Percentiles rank a stretch among this genome's conserved stretches.
Conservation (phyloP, 192 early-diverging fungal species). For the Coemansia sp. region DNA sequence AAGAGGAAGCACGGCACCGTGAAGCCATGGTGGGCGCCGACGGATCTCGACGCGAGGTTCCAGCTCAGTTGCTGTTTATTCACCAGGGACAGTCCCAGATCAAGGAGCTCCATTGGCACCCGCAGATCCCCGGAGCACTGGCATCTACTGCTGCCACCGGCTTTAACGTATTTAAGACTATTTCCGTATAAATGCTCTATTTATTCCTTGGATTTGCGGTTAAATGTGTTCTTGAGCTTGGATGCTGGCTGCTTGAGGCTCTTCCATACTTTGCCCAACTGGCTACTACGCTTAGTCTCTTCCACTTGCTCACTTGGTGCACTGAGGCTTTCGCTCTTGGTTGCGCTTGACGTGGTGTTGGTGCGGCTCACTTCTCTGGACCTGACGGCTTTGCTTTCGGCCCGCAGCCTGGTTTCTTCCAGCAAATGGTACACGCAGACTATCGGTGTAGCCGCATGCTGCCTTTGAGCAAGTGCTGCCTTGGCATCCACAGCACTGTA, state of each 20-base stretch:
- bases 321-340: background rate
- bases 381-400: background rate
- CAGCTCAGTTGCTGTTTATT: conserved; percentile 91
- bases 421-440: conserved; percentile 50
- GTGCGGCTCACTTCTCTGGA: background rate
- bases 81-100: conserved; percentile 91
- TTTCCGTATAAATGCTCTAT: conserved; percentile 64
- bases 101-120: conserved; percentile 98
- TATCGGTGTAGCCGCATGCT: conserved; percentile 35
- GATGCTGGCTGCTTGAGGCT: conserved; percentile 2
- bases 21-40: conserved; percentile 54
- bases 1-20: conserved; percentile 69
- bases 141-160: conserved; percentile 82
- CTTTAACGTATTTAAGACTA: conserved; percentile 98
- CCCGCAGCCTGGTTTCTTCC: conserved; percentile 17
- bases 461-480: conserved; percentile 25
- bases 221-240: conserved; percentile 4
- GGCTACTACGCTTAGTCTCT: background rate
- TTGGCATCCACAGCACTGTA: conserved; percentile 19
- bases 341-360: background rate
- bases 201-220: background rate
- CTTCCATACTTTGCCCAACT: conserved; percentile 4
- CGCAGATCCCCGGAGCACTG: conserved; percentile 87
- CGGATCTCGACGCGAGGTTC: conserved; percentile 73
- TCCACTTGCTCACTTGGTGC: too few relatives aligned